A percentile compares a stretch with the other conserved stretches of the same genome.
Conservation (phyloP, 768 basidiomycete species). For the Lanmaoa pseudosensibilis region DNA sequence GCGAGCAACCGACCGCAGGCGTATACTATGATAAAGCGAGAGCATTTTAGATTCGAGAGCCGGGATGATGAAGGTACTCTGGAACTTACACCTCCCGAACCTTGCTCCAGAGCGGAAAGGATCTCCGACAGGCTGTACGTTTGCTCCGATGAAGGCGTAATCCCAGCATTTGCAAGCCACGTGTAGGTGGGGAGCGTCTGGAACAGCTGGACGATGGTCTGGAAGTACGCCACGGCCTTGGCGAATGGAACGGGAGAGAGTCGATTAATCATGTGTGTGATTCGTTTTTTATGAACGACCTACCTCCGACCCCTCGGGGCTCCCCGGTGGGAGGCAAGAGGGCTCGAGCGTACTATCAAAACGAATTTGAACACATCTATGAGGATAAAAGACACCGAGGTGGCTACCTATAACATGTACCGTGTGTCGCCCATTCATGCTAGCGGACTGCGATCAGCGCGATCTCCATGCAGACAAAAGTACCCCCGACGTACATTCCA, state of each 20-base stretch:
- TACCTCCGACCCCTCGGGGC: constrained; percentile 60
- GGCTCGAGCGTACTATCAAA: constrained; percentile 53
- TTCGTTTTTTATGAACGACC: not conserved
- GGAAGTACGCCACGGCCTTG: constrained; percentile 67
- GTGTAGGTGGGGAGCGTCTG: constrained; percentile 71
- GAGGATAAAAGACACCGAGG: not conserved
- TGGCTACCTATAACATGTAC: constrained; percentile 45
- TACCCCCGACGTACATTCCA: constrained; percentile 56
- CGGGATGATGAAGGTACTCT: not conserved
- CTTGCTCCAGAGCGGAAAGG: constrained; percentile 52
- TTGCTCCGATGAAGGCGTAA: constrained; percentile 55
- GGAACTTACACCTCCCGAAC: constrained; percentile 44
- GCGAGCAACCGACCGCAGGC: constrained; percentile 48
- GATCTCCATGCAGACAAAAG: not conserved
- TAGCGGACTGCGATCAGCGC: constrained; percentile 21
- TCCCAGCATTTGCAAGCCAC: constrained; percentile 72
- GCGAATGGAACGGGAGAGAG: not conserved
- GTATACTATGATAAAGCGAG: constrained; percentile 38
- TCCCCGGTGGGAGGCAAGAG: constrained; percentile 57
- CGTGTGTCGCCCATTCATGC: constrained; percentile 75
- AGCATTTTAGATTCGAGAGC: not conserved
- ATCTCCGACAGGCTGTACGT: constrained; percentile 60
- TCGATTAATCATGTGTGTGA: not conserved
- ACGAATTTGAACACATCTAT: not conserved
- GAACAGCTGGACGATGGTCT: constrained; percentile 57